Conservation (phyloP, 2,329 filamentous ascomycete genomes). For the Lasiodiplodia theobromae region DNA sequence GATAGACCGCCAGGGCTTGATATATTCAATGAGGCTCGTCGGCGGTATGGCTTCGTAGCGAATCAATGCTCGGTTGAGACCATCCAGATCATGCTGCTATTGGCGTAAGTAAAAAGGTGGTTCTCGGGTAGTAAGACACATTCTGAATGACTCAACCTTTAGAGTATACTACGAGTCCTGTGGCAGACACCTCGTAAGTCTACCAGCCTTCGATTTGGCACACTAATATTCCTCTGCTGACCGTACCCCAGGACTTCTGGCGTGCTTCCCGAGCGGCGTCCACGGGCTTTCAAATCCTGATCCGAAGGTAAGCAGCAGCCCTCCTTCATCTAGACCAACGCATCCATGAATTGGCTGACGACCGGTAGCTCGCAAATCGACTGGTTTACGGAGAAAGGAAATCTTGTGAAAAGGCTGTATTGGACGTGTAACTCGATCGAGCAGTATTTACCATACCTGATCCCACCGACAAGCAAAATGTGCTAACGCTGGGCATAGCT, state of each 20-base stretch:
- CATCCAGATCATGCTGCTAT: constrained; percentile 64
- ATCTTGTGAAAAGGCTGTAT: constrained; percentile 62
- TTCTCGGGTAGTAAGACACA: neutral
- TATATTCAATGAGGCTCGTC: constrained; percentile 68
- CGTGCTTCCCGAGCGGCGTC: constrained; percentile 64
- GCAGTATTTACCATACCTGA: constrained; percentile 48
- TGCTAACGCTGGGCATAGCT: constrained; percentile 45
- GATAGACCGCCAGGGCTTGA: constrained; percentile 63
- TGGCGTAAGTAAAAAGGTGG: constrained; percentile 53
- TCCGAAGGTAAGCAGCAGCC: constrained; percentile 56
- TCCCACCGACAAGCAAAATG: no score
- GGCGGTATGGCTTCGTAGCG: constrained; percentile 64
- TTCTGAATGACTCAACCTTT: neutral
- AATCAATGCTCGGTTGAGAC: constrained; percentile 65
- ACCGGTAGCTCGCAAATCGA: constrained; percentile 47
- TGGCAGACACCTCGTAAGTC: constrained; percentile 58
- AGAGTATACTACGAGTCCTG: constrained; percentile 61
- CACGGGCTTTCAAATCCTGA: constrained; percentile 62
- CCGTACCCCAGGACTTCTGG: constrained; percentile 64
- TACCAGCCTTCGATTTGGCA: neutral
- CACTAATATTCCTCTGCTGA: neutral
- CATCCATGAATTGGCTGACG: neutral
- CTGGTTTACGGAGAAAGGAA: constrained; percentile 56
- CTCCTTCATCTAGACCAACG: constrained; percentile 31
- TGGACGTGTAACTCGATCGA: constrained; percentile 66